Percentiles rank a stretch among this genome's conserved stretches.
These are phyloP conservation scores for Fusarium musae DNA, from an alignment of 2,329 filamentous ascomycete genomes.

Conservation along the genomic window DNA sequence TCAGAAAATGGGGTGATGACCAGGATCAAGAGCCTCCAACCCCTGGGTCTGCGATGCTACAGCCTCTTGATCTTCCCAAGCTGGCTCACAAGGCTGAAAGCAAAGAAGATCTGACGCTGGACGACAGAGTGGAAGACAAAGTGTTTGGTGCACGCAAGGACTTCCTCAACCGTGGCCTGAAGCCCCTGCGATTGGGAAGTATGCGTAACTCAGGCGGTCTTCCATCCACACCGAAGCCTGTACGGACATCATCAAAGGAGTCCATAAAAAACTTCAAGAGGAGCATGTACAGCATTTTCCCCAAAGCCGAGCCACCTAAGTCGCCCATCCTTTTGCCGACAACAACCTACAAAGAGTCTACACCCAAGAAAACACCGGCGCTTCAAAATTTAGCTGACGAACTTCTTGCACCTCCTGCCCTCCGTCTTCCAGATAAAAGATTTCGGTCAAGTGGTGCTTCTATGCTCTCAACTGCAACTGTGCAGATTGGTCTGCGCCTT, in stretches of 20 bases:
- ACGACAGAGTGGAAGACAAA: conserved; percentile 48
- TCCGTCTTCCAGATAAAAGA: conserved; percentile 51
- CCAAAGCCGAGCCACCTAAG: conserved; percentile 27
- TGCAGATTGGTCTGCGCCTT: conserved; percentile 76
- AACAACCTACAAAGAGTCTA: conserved; percentile 55
- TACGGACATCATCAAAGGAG: conserved; percentile 28
- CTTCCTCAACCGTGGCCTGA: conserved; percentile 31
- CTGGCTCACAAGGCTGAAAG: conserved; percentile 21
- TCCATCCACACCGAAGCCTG: conserved; percentile 29
- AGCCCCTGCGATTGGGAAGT: conserved; percentile 35
- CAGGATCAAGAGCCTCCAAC: conserved; percentile 24
- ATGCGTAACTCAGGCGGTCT: conserved; percentile 34
- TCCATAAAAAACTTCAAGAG: conserved; percentile 41
- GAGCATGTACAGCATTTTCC: conserved; percentile 45
- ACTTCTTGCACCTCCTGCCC: conserved; percentile 55
- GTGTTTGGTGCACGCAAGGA: conserved; percentile 43
- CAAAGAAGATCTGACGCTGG: conserved; percentile 21
- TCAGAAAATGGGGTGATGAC: conserved; percentile 31
- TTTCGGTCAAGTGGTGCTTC: conserved; percentile 70
- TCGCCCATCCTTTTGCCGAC: conserved; percentile 57
- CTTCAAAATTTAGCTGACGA: conserved; percentile 14
- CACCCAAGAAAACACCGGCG: conserved; percentile 13
- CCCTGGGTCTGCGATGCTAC: conserved; percentile 15
- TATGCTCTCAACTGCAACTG: conserved; percentile 72
- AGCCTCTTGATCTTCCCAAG: conserved; percentile 16